A percentile compares a stretch with the other conserved stretches of the same genome.
These are phyloP conservation scores for Citrus mangshanensis DNA, from an alignment of 345 rosid species.

Conservation along the genomic window DNA sequence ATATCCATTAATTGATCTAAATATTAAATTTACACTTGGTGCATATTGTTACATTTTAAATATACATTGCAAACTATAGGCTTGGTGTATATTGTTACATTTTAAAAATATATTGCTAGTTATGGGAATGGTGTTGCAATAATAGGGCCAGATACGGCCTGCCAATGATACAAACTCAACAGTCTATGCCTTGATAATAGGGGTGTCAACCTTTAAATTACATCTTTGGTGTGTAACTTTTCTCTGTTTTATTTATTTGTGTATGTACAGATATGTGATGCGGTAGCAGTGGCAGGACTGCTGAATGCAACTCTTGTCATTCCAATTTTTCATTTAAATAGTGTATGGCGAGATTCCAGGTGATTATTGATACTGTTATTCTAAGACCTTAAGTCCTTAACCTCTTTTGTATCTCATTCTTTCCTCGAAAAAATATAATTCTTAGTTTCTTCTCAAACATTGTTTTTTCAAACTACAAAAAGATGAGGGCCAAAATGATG, in stretches of 20 bases:
- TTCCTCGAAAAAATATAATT: no score
- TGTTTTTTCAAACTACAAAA: neutral
- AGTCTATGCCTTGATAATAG: neutral
- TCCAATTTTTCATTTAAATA: conserved; percentile 90
- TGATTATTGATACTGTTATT: conserved; percentile 29
- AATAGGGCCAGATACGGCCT: neutral
- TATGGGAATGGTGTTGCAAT: neutral
- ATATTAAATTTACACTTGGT: neutral
- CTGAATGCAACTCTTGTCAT: conserved; percentile 94
- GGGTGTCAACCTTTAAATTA: neutral
- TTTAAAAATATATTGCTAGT: neutral
- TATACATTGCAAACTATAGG: neutral
- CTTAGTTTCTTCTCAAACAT: neutral
- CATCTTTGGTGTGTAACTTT: neutral
- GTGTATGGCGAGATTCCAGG: conserved; percentile 99
- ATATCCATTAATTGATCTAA: neutral
- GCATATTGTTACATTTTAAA: neutral
- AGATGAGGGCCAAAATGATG: neutral
- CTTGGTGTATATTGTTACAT: neutral
- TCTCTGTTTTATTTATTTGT: conserved; percentile 1
- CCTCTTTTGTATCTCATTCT: neutral
- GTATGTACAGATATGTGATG: conserved; percentile 80
- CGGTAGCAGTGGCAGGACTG: conserved; percentile 96
- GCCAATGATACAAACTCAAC: neutral
- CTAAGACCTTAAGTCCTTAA: neutral